These are phyloP conservation scores for Haberlea rhodopensis DNA, from an alignment of 257 asterid genomes.

Conservation along the genomic window DNA sequence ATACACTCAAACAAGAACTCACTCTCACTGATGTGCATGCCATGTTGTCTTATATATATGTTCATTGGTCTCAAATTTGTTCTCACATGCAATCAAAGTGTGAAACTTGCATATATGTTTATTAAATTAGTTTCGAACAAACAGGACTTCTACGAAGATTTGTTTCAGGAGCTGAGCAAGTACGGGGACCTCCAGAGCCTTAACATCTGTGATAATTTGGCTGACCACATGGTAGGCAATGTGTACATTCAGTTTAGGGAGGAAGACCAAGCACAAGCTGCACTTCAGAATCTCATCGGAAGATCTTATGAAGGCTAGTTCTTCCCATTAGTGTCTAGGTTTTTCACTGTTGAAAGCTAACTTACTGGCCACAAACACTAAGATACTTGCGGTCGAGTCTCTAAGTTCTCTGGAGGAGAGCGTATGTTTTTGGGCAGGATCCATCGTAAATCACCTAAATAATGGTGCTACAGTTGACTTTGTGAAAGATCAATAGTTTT, in stretches of 20 bases:
- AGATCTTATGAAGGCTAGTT: slow-evolving; percentile 71
- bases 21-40: neutral
- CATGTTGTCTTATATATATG: neutral
- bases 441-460: neutral
- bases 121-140: neutral
- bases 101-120: neutral
- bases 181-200: slow-evolving; percentile 84
- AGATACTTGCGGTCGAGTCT: neutral
- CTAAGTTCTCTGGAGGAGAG: neutral
- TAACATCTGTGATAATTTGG: slow-evolving; percentile 82
- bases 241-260: slow-evolving; percentile 83
- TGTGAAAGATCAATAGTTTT: neutral
- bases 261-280: slow-evolving; percentile 81
- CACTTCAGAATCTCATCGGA: slow-evolving; percentile 79
- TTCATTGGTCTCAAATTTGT: neutral
- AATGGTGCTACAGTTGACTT: too few species aligned
- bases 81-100: neutral
- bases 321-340: neutral
- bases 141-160: slow-evolving; percentile 81
- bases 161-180: slow-evolving; percentile 87
- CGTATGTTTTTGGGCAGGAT: neutral
- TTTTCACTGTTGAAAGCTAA: neutral
- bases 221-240: slow-evolving; percentile 93
- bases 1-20: neutral
- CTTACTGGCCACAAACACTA: slow-evolving; percentile 9